Evolutionary conservation across 2,329 filamentous ascomycete genomes (phyloP).

Genomic region (Thelonectria blattea): DNA sequence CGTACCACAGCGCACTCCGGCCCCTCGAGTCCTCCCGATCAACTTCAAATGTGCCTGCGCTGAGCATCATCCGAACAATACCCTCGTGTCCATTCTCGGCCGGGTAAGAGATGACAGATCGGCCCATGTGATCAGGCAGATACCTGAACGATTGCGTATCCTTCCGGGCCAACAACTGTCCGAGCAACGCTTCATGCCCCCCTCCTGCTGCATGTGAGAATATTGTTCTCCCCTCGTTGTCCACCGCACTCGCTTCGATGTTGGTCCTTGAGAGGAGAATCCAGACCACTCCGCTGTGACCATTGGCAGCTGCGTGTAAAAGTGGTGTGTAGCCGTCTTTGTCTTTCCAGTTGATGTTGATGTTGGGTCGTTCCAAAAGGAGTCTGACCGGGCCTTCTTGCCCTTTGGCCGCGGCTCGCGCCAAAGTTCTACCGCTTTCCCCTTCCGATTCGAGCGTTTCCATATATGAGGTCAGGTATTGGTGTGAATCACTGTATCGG

Average conservation of each 20-base stretch:
- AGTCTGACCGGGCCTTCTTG: background rate
- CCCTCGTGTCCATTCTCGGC: background rate
- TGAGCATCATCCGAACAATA: background rate
- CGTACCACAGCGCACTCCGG: background rate
- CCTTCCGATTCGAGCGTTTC: too few relatives aligned
- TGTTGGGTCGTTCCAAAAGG: background rate
- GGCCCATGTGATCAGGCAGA: background rate
- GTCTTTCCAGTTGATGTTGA: background rate
- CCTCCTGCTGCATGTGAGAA: constrained; percentile 7
- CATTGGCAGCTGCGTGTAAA: background rate
- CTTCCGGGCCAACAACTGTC: constrained; percentile 4
- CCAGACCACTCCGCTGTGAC: constrained; percentile 10
- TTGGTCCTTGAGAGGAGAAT: background rate
- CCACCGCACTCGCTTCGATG: fast-evolving
- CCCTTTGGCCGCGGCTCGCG: background rate
- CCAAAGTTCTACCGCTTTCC: background rate
- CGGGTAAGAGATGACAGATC: constrained; percentile 11
- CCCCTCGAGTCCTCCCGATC: background rate
- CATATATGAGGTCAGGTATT: too few relatives aligned
- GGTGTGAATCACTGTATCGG: too few relatives aligned
- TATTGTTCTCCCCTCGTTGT: fast-evolving
- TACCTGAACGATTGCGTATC: constrained; percentile 2
- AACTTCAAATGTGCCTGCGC: background rate
- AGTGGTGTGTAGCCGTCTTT: background rate
- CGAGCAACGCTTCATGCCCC: background rate